Evolutionary conservation across 1,284 basidiomycete species (phyloP), one percentile per base, ranked within the genome.

Genomic region (Hemileia vastatrix): DNA sequence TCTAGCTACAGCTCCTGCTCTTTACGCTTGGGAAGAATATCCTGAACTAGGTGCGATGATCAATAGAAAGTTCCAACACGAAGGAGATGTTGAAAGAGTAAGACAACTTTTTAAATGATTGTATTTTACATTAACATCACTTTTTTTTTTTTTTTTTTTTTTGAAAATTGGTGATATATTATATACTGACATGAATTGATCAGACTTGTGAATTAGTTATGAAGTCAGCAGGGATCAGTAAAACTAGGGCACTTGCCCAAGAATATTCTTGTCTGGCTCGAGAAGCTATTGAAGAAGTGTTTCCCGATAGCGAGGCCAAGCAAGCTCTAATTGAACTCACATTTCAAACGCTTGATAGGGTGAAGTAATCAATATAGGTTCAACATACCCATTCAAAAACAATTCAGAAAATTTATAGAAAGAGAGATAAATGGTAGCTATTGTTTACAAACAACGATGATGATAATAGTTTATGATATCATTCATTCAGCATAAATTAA

Each of bases 11-110:
- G 94, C 88, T 0, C 94, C 94, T 0, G 87, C 87, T 1, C 78
- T 99, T n/a, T 97, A 88, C 72, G 94, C 95, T 13, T 91, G 89
- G 81, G 90, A 95, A 77, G 86, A 95, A 74, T 81, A 88, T 74
- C 84, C 88, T 4, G 84, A 86, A 66, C 80, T 95, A 74, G 85
- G 85, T 1, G 85, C 87, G 1, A 79, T 97, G 66, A 92, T 98
- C 61, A 79, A 81, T 54, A 84, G 95, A 59, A 87, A 90, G 77
- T 95, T 97, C 75, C 79, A 82, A 47, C 78, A 83, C 15, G 80
- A 83, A 27, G 94, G 91, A 6, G 94, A 98, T 72, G 86, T 93
- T 31, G 87, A 93, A 69, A 77, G 82, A 68, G 89, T 88, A 70
- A 72, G 83, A 76, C 4, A n/a, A 50, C 6, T 24, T 32, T 36